Evolutionary conservation across 805 yeast genomes (phyloP).

Genomic region (Kregervanrija delftensis): DNA sequence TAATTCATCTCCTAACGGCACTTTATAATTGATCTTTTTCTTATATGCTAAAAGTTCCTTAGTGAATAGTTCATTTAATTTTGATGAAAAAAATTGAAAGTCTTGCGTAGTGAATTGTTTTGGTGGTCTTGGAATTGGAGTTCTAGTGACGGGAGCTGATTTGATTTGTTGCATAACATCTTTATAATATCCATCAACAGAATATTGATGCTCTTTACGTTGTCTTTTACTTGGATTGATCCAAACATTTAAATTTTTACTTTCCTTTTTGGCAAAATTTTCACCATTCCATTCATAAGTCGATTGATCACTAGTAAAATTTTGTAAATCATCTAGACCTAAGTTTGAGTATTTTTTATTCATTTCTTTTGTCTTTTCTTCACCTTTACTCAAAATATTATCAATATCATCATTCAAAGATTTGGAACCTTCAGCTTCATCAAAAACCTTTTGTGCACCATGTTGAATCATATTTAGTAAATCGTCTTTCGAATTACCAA

Average conservation of each 20-base stretch:
- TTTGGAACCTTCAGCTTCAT: conserved; percentile 26
- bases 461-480: conserved; percentile 92
- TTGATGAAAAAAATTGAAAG: conserved; percentile 64
- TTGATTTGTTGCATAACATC: conserved; percentile 48
- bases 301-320: conserved; percentile 73
- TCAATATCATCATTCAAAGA: conserved; percentile 57
- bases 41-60: conserved; percentile 62
- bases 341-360: conserved; percentile 78
- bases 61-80: conserved; percentile 44
- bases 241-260: conserved; percentile 47
- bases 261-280: conserved; percentile 57
- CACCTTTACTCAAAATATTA: conserved; percentile 71
- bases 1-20: conserved; percentile 46
- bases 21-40: conserved; percentile 51
- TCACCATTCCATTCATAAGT: conserved; percentile 98
- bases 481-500: conserved; percentile 73
- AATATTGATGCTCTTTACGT: conserved; percentile 70
- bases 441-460: conserved; percentile 89
- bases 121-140: conserved; percentile 46
- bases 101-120: conserved; percentile 59
- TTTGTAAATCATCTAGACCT: conserved; percentile 90
- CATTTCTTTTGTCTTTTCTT: conserved; percentile 69
- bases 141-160: conserved; percentile 33
- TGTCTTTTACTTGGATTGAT: conserved; percentile 72
- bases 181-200: conserved; percentile 69